Evolutionary conservation across 768 basidiomycete genomes (phyloP).

Genomic region (Mycena rebaudengoi): DNA sequence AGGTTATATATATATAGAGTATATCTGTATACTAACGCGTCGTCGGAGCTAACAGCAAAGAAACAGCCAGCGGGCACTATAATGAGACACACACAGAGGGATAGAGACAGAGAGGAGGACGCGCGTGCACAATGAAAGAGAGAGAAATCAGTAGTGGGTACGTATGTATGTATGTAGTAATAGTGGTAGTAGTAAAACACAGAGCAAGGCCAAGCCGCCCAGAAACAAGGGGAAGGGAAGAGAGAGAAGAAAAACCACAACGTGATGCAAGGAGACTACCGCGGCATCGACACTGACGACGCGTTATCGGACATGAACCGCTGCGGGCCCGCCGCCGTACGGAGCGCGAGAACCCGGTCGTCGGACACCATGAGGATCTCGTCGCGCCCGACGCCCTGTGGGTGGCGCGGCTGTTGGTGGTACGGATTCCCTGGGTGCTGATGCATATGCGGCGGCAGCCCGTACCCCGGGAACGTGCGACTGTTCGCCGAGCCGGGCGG

Average conservation of each 20-base stretch:
- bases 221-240: slow-evolving; percentile 14
- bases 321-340: slow-evolving; percentile 54
- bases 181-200: slow-evolving; percentile 12
- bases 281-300: slow-evolving; percentile 53
- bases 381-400: slow-evolving; percentile 67
- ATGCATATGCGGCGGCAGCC: slow-evolving; percentile 36
- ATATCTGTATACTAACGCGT: slow-evolving; percentile 13
- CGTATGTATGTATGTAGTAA: not conserved
- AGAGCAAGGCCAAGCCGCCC: slow-evolving; percentile 7
- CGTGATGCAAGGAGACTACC: slow-evolving; percentile 32
- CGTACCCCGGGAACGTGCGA: slow-evolving; percentile 42
- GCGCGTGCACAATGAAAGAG: not conserved
- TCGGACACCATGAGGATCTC: slow-evolving; percentile 93
- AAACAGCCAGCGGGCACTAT: not conserved
- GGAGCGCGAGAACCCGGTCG: slow-evolving; percentile 80
- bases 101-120: not conserved
- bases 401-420: slow-evolving; percentile 33
- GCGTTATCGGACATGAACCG: slow-evolving; percentile 51
- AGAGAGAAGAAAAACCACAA: slow-evolving; percentile 7
- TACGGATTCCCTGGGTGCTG: slow-evolving; percentile 51
- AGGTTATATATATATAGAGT: slow-evolving; percentile 17
- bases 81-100: not conserved
- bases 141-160: slow-evolving; percentile 5
- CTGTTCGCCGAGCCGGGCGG: slow-evolving; percentile 28
- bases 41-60: slow-evolving; percentile 1